A percentile compares a stretch with the other conserved stretches of the same genome.
phyloP scores from a whole-genome alignment of 805 yeast genomes.

The Kazachstania taianensis region DNA sequence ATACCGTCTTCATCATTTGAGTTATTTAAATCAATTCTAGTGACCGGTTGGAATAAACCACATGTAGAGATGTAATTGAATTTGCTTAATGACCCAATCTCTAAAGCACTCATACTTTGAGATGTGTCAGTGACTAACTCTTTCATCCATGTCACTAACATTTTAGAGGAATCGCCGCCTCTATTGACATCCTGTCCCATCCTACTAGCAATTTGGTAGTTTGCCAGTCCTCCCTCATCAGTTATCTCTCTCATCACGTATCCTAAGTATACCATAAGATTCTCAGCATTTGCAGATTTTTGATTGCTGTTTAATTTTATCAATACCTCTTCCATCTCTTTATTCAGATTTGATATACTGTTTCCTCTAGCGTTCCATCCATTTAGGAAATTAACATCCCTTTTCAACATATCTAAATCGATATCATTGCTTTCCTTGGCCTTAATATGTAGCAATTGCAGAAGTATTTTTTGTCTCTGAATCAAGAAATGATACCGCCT shows the following conservation, averaged over 20 bases:
- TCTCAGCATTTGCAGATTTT: constrained; percentile 12
- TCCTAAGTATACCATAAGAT: constrained; percentile 31
- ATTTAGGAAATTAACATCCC: neutral
- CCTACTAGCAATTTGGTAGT: constrained; percentile 77
- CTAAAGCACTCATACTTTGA: constrained; percentile 41
- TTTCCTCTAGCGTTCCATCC: constrained; percentile 4
- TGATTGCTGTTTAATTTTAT: constrained; percentile 4
- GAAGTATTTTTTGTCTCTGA: constrained; percentile 40
- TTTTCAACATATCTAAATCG: neutral
- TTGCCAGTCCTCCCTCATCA: constrained; percentile 63
- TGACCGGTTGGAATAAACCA: constrained; percentile 40
- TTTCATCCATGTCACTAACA: constrained; percentile 63
- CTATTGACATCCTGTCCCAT: constrained; percentile 68
- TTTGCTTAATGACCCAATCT: constrained; percentile 73
- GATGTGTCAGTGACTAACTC: constrained; percentile 18
- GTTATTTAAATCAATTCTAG: constrained; percentile 61
- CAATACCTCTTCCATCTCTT: constrained; percentile 10
- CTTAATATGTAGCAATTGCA: constrained; percentile 23
- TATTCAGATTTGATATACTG: neutral
- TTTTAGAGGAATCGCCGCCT: constrained; percentile 89
- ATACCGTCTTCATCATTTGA: constrained; percentile 64
- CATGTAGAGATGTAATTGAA: constrained; percentile 57
- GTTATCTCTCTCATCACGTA: constrained; percentile 52
- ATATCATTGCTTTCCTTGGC: neutral
- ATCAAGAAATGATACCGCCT: constrained; percentile 66